phyloP scores from a whole-genome alignment of 352 stramenopile genomes.

The Phytophthora ohioensis region DNA sequence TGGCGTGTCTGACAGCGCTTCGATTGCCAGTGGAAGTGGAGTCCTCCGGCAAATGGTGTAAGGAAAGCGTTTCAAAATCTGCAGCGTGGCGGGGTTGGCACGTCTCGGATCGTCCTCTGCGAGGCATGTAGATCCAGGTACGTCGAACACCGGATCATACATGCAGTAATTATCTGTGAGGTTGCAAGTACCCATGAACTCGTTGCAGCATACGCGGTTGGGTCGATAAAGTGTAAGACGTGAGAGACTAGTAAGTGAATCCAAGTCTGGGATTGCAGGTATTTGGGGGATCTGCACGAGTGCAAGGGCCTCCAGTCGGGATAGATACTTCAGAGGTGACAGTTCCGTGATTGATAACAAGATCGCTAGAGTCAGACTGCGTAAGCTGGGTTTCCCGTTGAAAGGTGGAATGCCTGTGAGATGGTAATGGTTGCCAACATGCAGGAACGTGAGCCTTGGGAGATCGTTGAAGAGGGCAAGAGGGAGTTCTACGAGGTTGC shows the following conservation, averaged over 20 bases:
- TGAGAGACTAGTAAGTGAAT: slow-evolving; percentile 9
- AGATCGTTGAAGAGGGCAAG: slow-evolving; percentile 22
- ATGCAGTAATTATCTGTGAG: slow-evolving; percentile 16
- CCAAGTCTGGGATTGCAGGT: slow-evolving; percentile 8
- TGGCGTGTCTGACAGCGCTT: slow-evolving; percentile 11
- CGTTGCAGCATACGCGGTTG: slow-evolving; percentile 26
- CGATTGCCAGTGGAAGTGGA: slow-evolving; percentile 5
- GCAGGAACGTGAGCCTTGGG: slow-evolving; percentile 25
- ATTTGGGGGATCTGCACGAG: slow-evolving; percentile 17
- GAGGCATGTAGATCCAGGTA: slow-evolving; percentile 15
- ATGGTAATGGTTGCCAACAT: slow-evolving; percentile 27
- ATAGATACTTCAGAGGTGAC: slow-evolving; percentile 16
- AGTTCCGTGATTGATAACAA: slow-evolving; percentile 24
- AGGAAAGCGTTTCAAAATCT: slow-evolving; percentile 8
- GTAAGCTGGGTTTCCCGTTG: slow-evolving; percentile 18
- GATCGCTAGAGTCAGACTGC: slow-evolving; percentile 18
- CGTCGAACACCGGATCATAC: slow-evolving; percentile 14
- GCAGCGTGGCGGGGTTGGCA: slow-evolving; percentile 8
- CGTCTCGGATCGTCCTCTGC: slow-evolving; percentile 8
- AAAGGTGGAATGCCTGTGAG: slow-evolving; percentile 13
- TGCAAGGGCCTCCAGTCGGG: slow-evolving; percentile 9
- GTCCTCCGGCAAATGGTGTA: slow-evolving; percentile 4
- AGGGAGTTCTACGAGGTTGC: slow-evolving; percentile 19
- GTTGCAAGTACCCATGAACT: slow-evolving; percentile 25
- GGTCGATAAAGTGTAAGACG: slow-evolving; percentile 17